Base-by-base conservation (phyloP, 164 flowering plant species). In the Chimonanthus salicifolius region DNA sequence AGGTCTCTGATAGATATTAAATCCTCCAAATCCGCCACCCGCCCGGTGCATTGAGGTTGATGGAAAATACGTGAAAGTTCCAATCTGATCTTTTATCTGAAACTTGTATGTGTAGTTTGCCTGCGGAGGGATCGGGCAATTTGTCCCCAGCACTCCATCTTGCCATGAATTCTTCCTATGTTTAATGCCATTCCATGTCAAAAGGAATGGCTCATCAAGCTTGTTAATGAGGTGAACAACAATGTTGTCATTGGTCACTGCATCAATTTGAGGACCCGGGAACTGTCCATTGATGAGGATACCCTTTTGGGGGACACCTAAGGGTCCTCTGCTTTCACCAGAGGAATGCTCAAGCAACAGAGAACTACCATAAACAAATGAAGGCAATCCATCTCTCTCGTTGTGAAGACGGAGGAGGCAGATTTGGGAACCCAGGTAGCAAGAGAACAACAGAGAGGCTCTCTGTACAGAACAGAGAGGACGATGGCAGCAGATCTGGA, bases 281-380 rank as follows among this genome's bases (percentile, higher is more conserved):
- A 96, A 96, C 74, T 89, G 92, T 47, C 94, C 98, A 84, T 96
- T 94, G 84, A 96, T 94, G 47, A 94, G 94, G n/a, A 96, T 96
- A 2, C 87, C 98, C 99, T 92, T 88, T 77, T 94, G 97, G 48
- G 94, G 83, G 62, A 81, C 87, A 71, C 92, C 93, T 90, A 94
- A 6, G 97, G 90, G 70, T 89, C 87, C 8, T 92, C 98, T 62
- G 92, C 90, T 21, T 78, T 74, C 62, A 88, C 94, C 20, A 75
- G 63, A 15, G 73, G 66, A 46, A 80, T 62, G 76, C 84, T 58
- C 60, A 83, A 77, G 49, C 84, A 82, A 72, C 80, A 89, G 75
- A 86, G 69, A 70, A 70, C 79, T 66, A 47, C 74, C 62, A 46
- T 18, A 9, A 63, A 20, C 58, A 72, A 63, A 47, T 47, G n/a